Base-by-base conservation (phyloP, 2,329 filamentous ascomycete species). In the Lasiodiplodia citricola region DNA sequence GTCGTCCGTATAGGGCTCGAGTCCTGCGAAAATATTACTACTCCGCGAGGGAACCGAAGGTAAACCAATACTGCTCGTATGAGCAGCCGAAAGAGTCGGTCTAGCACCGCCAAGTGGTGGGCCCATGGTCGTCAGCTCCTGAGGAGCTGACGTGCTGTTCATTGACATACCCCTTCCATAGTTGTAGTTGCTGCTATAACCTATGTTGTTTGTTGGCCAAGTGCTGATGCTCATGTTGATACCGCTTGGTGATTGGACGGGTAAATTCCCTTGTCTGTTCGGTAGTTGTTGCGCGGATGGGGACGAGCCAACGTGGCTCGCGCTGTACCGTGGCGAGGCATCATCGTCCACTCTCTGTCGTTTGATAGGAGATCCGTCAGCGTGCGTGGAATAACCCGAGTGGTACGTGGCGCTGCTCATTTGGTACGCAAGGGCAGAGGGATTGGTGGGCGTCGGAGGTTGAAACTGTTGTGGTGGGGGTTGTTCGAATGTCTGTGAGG, bases 231-330 rank as follows among this genome's bases (percentile, higher is more conserved):
- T 21, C 50, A 44, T 14, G 18, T 14, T 44, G 6, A 62, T 35
- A 11, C 25, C 38, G 23, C 18, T 25, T 3, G 57, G 57, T 18
- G 57, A 62, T 11, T 62, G 57, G 18, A 62, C 57, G 16, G 57
- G 41, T 11, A 50, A 62, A 28, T 62, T 47, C 31, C 38, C 57
- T 35, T 62, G 57, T 14, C 57, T 41, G 10, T 13, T 62, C 18
- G 41, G 38, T 31, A 50, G 41, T 62, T 62, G 57, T 62, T 62
- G 57, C n/a, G 57, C n/a, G 4, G 57, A 62, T 4, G 57, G 57
- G 3, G 57, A 62, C 14, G 57, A 62, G 14, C 13, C 14, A 35
- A 62, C 21, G 18, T 62, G 57, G 41, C 57, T 50, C 8, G 25
- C 41, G 6, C 25, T 62, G 18, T 50, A 62, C 2, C 41, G 23